A percentile compares a stretch with the other conserved stretches of the same genome.
Evolutionary conservation across 2,329 filamentous ascomycete species (phyloP).

Genomic region (Lachnellula cervina): DNA sequence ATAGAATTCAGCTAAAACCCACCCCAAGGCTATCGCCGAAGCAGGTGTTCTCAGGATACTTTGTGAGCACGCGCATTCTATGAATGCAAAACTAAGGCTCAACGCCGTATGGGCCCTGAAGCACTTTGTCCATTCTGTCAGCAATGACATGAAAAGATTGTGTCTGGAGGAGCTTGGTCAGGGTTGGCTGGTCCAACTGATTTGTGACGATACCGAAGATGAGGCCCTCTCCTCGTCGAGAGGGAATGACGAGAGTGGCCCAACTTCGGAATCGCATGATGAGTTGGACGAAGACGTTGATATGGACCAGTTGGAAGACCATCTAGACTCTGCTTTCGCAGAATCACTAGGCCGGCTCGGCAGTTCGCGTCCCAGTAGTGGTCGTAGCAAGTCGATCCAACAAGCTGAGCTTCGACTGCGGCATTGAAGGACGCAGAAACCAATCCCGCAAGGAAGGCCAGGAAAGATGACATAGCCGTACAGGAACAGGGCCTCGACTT

Average conservation of each 20-base stretch:
- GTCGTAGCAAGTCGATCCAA: constrained; percentile 36
- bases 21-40: constrained; percentile 60
- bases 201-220: constrained; percentile 60
- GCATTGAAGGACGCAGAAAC: constrained; percentile 60
- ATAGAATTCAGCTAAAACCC: constrained; percentile 1
- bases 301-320: constrained; percentile 46
- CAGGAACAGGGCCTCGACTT: constrained; percentile 90
- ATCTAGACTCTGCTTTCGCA: constrained; percentile 22
- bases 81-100: constrained; percentile 71
- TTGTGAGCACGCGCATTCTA: constrained; percentile 78
- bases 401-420: constrained; percentile 44
- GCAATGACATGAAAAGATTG: constrained; percentile 67
- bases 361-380: constrained; percentile 25
- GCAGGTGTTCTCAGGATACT: constrained; percentile 70
- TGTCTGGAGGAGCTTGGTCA: constrained; percentile 74
- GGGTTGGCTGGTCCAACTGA: constrained; percentile 74
- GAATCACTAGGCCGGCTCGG: constrained; percentile 16
- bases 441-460: constrained; percentile 61
- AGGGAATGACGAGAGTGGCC: constrained; percentile 20
- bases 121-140: constrained; percentile 72
- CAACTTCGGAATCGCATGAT: constrained; percentile 24
- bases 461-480: constrained; percentile 74
- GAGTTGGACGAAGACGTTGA: constrained; percentile 56
- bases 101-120: constrained; percentile 93
- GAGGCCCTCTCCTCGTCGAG: constrained; percentile 40